A percentile compares a stretch with the other conserved stretches of the same genome.
phyloP scores from a whole-genome alignment of 345 rosid genomes.

The Ailanthus altissimus region DNA sequence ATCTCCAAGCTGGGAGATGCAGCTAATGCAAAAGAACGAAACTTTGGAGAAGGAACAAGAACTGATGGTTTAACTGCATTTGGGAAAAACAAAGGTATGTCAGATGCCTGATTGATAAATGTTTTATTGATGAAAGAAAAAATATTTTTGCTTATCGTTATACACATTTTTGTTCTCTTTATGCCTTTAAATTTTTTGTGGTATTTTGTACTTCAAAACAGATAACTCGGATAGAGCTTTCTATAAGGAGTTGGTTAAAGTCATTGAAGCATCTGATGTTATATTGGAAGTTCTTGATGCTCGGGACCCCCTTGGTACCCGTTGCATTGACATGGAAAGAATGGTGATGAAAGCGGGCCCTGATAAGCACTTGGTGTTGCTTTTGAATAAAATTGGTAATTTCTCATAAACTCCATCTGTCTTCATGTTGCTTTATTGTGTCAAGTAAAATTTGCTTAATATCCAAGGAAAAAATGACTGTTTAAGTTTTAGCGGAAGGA shows the following conservation, averaged over 20 bases:
- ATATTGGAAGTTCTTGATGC: slow-evolving; percentile 96
- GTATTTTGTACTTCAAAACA: slow-evolving; percentile 28
- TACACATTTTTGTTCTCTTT: not conserved
- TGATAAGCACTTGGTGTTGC: slow-evolving; percentile 77
- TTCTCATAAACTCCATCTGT: not conserved
- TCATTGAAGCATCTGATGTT: slow-evolving; percentile 88
- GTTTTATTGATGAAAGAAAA: not conserved
- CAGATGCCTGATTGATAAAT: not conserved
- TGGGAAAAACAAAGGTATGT: slow-evolving; percentile 58
- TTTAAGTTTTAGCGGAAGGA: not conserved
- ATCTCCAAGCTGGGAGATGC: slow-evolving; percentile 27
- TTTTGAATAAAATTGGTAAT: slow-evolving; percentile 88
- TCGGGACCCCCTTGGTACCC: slow-evolving; percentile 90
- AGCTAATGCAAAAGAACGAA: slow-evolving; percentile 28
- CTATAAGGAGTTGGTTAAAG: slow-evolving; percentile 94
- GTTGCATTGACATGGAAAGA: slow-evolving; percentile 92
- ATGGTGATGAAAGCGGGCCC: slow-evolving; percentile 86
- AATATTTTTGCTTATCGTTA: not conserved
- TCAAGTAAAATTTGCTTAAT: not conserved
- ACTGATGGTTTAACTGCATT: slow-evolving; percentile 27
- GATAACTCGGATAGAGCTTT: slow-evolving; percentile 90
- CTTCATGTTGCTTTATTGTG: not conserved
- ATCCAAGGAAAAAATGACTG: not conserved
- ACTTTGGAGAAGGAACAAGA: slow-evolving; percentile 32
- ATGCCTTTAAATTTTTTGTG: not conserved